A percentile compares a stretch with the other conserved stretches of the same genome.
Evolutionary conservation across 75 land plant species (phyloP).

Genomic region (Cunninghamia lanceolata): DNA sequence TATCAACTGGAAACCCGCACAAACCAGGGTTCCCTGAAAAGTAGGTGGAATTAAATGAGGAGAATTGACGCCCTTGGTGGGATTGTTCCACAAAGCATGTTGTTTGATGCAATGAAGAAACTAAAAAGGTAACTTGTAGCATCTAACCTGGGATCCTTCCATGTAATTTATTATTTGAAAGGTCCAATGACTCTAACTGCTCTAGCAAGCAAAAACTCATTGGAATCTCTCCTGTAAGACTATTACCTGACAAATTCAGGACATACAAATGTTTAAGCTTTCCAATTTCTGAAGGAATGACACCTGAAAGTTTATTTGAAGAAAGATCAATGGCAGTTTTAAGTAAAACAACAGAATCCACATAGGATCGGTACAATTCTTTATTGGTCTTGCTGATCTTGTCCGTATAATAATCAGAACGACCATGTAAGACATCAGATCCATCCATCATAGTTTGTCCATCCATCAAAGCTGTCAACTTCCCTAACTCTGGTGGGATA

Average conservation of each 20-base stretch:
- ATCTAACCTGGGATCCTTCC: neutral
- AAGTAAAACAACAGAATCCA: too few species aligned
- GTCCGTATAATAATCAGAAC: neutral
- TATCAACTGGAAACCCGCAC: neutral
- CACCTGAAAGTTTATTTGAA: too few species aligned
- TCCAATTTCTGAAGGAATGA: too few species aligned
- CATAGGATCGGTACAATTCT: too few species aligned
- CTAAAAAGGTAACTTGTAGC: neutral
- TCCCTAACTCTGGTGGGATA: too few species aligned
- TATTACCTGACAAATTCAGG: too few species aligned
- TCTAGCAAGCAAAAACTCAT: too few species aligned
- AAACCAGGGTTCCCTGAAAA: neutral
- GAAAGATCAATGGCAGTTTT: too few species aligned
- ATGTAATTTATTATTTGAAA: neutral
- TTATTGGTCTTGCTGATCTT: neutral
- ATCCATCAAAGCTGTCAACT: neutral
- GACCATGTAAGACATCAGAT: neutral
- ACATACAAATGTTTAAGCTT: too few species aligned
- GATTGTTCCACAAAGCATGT: conserved; percentile 5
- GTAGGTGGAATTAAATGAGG: neutral
- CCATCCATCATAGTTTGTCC: neutral
- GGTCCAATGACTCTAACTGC: too few species aligned
- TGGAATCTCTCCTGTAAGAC: too few species aligned
- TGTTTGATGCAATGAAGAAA: conserved; percentile 6
- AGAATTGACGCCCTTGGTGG: neutral